Evolutionary conservation across 2,329 filamentous ascomycete species (phyloP), one percentile per base, ranked within the genome.

Genomic region (Penicillium verrucosum): DNA sequence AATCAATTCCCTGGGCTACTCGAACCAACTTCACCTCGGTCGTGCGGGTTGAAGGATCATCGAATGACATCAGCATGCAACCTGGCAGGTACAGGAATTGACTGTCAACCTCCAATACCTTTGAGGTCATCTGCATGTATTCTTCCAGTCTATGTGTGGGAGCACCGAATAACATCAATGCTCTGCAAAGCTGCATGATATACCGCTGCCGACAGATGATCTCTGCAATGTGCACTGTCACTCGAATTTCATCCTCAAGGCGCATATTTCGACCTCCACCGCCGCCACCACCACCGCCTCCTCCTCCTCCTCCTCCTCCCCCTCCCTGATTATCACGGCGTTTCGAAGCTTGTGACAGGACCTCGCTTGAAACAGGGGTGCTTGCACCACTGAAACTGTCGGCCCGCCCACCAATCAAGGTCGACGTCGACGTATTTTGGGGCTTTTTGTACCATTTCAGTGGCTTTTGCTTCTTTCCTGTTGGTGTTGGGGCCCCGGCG

Each of bases 91-190:
- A 96, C 14, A 96, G 77, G 65, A 94, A 96, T 67, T 96, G 90
- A 10, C 88, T 88, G 63, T 96, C 89, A 25, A 96, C 92, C 72
- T 92, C 89, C 32, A 96, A 82, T 1, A 94, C 89, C 18, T 89
- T 83, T 1, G 92, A 87, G 5, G 89, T 90, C 89, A 92, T 95
- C 61, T 83, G 86, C 84, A 96, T 87, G 73, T 95, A 96, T 69
- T 96, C 78, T 74, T 96, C 92, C 16, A 96, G 79, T 23, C 92
- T 85, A 76, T 97, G 92, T 0, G 92, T 95, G 1, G 92, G 92
- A 0, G 92, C 92, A n/a, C 92, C 92, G 62, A 90, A 96, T 68
- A 85, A 80, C 91, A 97, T 96, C 56, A 96, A 77, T 1, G 89
- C 89, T 45, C 85, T 84, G 70, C 92, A 96, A 37, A 97, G 82